These are phyloP conservation scores for Apiotrichum porosum DNA, from an alignment of 1,284 basidiomycete species.

Conservation along the genomic window DNA sequence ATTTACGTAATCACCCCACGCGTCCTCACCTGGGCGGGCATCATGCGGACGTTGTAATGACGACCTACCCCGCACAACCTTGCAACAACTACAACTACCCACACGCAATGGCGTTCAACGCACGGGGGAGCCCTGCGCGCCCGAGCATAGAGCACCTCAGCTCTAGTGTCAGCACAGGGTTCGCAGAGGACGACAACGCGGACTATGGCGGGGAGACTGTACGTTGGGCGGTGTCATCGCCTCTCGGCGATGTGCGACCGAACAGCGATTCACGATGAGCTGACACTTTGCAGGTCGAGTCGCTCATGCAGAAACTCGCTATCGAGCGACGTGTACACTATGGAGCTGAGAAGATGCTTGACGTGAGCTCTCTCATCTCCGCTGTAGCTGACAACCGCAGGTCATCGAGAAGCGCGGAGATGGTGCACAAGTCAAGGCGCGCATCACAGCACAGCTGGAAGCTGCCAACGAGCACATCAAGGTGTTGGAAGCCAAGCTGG, in stretches of 20 bases:
- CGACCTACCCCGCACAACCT: too few species aligned
- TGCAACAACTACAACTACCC: too few species aligned
- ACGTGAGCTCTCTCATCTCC: slow-evolving; percentile 44
- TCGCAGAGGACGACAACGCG: slow-evolving; percentile 13
- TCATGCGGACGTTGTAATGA: too few species aligned
- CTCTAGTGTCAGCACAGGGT: slow-evolving; percentile 19
- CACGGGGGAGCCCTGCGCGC: slow-evolving; percentile 4
- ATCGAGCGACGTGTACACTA: slow-evolving; percentile 53
- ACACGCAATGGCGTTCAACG: too few species aligned
- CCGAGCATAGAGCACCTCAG: slow-evolving; percentile 16
- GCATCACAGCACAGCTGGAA: slow-evolving; percentile 47
- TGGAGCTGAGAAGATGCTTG: slow-evolving; percentile 55
- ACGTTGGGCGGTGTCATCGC: slow-evolving; percentile 1
- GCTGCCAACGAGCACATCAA: slow-evolving; percentile 42
- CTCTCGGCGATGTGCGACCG: not conserved
- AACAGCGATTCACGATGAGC: not conserved
- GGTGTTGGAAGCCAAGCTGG: slow-evolving; percentile 35
- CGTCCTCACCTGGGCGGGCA: too few species aligned
- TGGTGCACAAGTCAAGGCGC: slow-evolving; percentile 34
- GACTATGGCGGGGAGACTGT: slow-evolving; percentile 20
- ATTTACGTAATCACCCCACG: too few species aligned
- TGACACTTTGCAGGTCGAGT: slow-evolving; percentile 49
- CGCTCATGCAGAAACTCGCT: slow-evolving; percentile 47
- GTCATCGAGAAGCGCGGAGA: slow-evolving; percentile 38
- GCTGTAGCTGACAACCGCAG: slow-evolving; percentile 18